Evolutionary conservation across 495 filamentous ascomycete species (phyloP), one percentile per base, ranked within the genome.

Genomic region (Astrothelium macrocarpum): DNA sequence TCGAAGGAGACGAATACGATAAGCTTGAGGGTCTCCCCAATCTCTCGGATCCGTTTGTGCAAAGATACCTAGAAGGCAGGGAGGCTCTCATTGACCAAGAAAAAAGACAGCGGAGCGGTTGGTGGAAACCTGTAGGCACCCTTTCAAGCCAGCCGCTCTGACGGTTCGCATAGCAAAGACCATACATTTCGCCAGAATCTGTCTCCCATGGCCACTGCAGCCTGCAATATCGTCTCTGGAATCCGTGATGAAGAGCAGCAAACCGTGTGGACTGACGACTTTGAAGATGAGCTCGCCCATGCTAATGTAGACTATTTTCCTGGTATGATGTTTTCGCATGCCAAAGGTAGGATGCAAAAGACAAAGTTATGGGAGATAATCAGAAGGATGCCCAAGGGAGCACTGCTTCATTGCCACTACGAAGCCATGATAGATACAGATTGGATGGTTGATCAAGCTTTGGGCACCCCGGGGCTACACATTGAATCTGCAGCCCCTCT

Each of bases 351-450:
- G 11, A 91, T 96, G 84, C 89, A 93, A 72, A 79, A 79, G 66
- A 91, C 89, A 5, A 86, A 85, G 68, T 79, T 96, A 11, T 97
- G 91, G 90, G 81, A 82, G 65, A 94, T 97, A 61, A 82, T 96
- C 2, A 80, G 85, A 59, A 81, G 76, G 49, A 89, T 98, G 88
- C 94, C 94, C 25, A 97, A 98, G 71, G 94, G 94, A 2, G 85
- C 88, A 3, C 80, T 97, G 10, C 74, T 97, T 61, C 92, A 97
- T 75, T 88, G 90, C 7, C 90, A 97, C 75, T 74, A 94, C 61
- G 87, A 94, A 71, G 90, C 90, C 65, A 93, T 95, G 86, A 87
- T 94, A 59, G 90, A 96, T 70, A 80, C 90, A 53, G 87, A 90
- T 64, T 93, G 84, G 74, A 74, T 96, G 2, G 77, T 95, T 43